Base-by-base conservation (phyloP, 148 eudicot species). In the Mesembryanthemum crystallinum region DNA sequence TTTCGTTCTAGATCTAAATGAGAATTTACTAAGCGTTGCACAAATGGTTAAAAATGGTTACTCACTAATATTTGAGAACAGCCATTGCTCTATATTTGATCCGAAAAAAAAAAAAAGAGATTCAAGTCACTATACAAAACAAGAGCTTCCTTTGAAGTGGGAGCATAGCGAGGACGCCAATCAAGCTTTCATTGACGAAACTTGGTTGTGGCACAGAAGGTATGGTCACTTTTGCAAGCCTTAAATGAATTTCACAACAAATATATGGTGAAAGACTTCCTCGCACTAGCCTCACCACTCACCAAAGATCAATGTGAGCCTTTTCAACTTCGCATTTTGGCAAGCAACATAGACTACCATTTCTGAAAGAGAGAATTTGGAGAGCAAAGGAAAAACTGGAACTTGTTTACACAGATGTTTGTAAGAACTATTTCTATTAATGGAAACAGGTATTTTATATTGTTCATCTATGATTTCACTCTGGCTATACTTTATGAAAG, bases 151-250 rank as follows among this genome's bases (percentile, higher is more conserved):
- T 0, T 52, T 78, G 13, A 62, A 55, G 45, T 64, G 71, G 47
- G 35, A 28, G 6, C 61, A 68, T 57, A 54, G 33, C 1, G 29
- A 17, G 12, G 42, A 39, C 0, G 62, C 67, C 1, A 60, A 52
- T 30, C 55, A 27, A 64, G 70, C 67, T 1, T 6, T 47, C 5
- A 32, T 49, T 5, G 59, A 58, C 35, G 78, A 82, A 0, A 47
- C 81, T 3, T 52, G 74, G 74, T n/a, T 68, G 10, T 82, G 84
- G 81, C 81, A 73, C 30, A 67, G 29, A 60, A 61, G 74, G 45
- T 61, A 59, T 29, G 77, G 81, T 0, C 80, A 81, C 54, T 76
- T 71, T 64, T 76, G 2, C 71, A 51, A 1, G 71, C 60, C 5
- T 13, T 64, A 9, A 47, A 29, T 0, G 6, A 39, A 11, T 4